Percentiles rank a stretch among this genome's conserved stretches.
These are phyloP conservation scores for Sporothrix pallida DNA, from an alignment of 2,329 filamentous ascomycete species.

Conservation along the genomic window DNA sequence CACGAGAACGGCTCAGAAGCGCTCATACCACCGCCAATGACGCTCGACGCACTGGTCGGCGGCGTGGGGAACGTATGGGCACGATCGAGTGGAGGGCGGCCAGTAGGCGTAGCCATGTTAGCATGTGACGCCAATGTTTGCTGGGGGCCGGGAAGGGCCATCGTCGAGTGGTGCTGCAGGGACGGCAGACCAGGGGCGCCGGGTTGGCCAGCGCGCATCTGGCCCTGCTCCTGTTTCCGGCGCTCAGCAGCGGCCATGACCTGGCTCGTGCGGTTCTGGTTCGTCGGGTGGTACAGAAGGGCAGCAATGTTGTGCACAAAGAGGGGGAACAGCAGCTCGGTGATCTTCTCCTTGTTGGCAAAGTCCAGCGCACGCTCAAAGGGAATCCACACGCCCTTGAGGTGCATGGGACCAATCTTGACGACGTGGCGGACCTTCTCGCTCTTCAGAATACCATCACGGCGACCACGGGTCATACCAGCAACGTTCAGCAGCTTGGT, in stretches of 20 bases:
- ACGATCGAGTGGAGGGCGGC: slow-evolving; percentile 78
- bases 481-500: slow-evolving; percentile 97
- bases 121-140: slow-evolving; percentile 68
- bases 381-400: slow-evolving; percentile 98
- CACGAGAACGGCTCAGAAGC: slow-evolving; percentile 82
- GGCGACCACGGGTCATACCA: slow-evolving; percentile 93
- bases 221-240: slow-evolving; percentile 74
- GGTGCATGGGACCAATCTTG: slow-evolving; percentile 98
- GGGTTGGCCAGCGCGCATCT: slow-evolving; percentile 65
- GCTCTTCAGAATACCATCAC: slow-evolving; percentile 96
- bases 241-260: slow-evolving; percentile 86
- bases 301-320: slow-evolving; percentile 98
- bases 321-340: slow-evolving; percentile 88
- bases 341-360: slow-evolving; percentile 99
- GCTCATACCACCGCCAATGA: slow-evolving; percentile 72
- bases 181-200: slow-evolving; percentile 65
- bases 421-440: slow-evolving; percentile 97
- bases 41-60: slow-evolving; percentile 87
- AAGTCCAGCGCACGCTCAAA: slow-evolving; percentile 98
- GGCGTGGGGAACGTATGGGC: slow-evolving; percentile 94
- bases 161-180: slow-evolving; percentile 68
- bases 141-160: slow-evolving; percentile 62
- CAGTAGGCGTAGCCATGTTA: slow-evolving; percentile 56
- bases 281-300: slow-evolving; percentile 90
- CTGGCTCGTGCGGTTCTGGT: slow-evolving; percentile 79